These are phyloP conservation scores for Ustilago curta DNA, from an alignment of 1,284 basidiomycete genomes.

Conservation along the genomic window DNA sequence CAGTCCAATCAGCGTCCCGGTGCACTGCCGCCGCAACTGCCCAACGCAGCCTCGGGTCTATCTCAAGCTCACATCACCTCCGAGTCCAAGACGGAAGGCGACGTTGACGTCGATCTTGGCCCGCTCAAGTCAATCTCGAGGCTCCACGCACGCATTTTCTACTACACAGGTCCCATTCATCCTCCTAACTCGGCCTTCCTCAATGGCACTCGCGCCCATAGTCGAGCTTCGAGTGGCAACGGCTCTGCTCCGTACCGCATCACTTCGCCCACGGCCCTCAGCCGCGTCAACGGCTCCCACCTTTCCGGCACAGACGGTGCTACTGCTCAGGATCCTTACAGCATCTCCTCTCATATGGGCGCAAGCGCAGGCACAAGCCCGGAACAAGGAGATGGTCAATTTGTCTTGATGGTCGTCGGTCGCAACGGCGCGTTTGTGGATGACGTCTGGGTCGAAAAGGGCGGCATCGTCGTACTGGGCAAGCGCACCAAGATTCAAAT, in stretches of 20 bases:
- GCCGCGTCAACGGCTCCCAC: slow-evolving; percentile 42
- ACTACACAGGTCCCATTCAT: slow-evolving; percentile 56
- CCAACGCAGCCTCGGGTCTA: slow-evolving; percentile 46
- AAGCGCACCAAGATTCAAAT: slow-evolving; percentile 94
- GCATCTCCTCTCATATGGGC: slow-evolving; percentile 18
- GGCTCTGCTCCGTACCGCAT: slow-evolving; percentile 37
- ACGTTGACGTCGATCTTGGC: slow-evolving; percentile 90
- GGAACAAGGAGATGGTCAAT: slow-evolving; percentile 74
- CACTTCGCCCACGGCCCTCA: slow-evolving; percentile 45
- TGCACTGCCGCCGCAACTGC: slow-evolving; percentile 37
- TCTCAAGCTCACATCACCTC: slow-evolving; percentile 56
- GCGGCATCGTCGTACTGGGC: slow-evolving; percentile 77
- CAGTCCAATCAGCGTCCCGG: slow-evolving; percentile 36
- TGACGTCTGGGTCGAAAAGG: slow-evolving; percentile 90
- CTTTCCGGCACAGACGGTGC: slow-evolving; percentile 19
- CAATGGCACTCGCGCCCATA: slow-evolving; percentile 35
- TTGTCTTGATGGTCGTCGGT: slow-evolving; percentile 91
- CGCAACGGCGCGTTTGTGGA: slow-evolving; percentile 98
- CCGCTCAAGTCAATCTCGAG: slow-evolving; percentile 96
- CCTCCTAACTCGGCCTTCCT: slow-evolving; percentile 32
- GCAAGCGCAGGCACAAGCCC: slow-evolving; percentile 25
- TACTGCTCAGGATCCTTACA: slow-evolving; percentile 32
- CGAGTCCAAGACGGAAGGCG: slow-evolving; percentile 50
- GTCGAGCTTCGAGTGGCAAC: slow-evolving; percentile 29
- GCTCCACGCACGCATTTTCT: slow-evolving; percentile 91